Evolutionary conservation across 257 asterid genomes (phyloP).

Genomic region (Nicotiana obtusifolia): DNA sequence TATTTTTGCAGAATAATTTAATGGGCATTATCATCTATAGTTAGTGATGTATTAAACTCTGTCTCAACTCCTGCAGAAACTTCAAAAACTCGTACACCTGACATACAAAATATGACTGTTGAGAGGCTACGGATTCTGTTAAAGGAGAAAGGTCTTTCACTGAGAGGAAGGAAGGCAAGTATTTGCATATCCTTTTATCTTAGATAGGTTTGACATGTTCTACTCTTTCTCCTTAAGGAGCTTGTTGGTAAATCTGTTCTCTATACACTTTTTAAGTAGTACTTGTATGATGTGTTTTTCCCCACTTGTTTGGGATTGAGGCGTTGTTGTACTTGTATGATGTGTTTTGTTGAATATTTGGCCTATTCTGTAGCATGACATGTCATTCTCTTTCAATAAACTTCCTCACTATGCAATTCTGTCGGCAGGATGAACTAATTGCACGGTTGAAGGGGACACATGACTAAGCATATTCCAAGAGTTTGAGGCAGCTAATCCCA

Average conservation of each 20-base stretch:
- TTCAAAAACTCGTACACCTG: constrained; percentile 29
- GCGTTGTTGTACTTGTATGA: neutral
- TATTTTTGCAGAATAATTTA: neutral
- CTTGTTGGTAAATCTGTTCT: neutral
- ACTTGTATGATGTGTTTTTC: neutral
- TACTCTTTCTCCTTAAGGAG: neutral
- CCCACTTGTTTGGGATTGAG: neutral
- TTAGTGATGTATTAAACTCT: neutral
- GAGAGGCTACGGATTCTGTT: constrained; percentile 63
- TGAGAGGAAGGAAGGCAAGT: constrained; percentile 72
- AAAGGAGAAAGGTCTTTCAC: constrained; percentile 64
- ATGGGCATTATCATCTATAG: neutral
- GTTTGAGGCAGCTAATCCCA: constrained; percentile 14
- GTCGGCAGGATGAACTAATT: constrained; percentile 61
- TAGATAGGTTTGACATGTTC: neutral
- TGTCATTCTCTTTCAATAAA: neutral
- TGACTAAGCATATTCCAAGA: constrained; percentile 16
- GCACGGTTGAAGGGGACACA: constrained; percentile 42
- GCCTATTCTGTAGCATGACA: neutral
- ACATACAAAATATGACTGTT: constrained; percentile 58
- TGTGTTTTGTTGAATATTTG: neutral
- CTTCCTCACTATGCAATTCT: neutral
- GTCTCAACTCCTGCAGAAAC: constrained; percentile 22
- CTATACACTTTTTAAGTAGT: neutral
- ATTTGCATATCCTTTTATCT: neutral